Base-by-base conservation (phyloP, 345 rosid genomes). In the Moringa oleifera region DNA sequence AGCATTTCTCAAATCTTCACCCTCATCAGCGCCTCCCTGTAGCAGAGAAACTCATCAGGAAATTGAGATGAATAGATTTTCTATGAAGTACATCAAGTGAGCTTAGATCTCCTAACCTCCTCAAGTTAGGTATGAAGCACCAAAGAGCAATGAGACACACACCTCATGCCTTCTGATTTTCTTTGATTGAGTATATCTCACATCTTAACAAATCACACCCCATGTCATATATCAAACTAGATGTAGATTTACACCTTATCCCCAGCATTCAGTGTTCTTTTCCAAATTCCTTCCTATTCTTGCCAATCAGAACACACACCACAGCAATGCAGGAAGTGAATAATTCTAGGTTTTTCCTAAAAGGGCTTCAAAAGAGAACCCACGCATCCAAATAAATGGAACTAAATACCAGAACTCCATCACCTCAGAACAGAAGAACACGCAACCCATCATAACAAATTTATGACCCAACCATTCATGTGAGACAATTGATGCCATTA, bases 11-110 rank as follows among this genome's bases (percentile, higher is more conserved):
- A 84, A 66, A 71, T 88, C 92, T 74, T 85, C 92, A 19, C 71
- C 78, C 57, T 83, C 87, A 71, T 82, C 89, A 63, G 88, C 88
- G 20, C 96, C 92, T 20, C 96, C 92, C 90, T 88, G 53, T 49
- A 37, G 23, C 53, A 28, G 15, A 49, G 20, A 65, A 63, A 45
- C 20, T 49, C 8, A 4, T 23, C 13, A 63, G 36, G 33, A 28
- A 41, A 41, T 41, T 15, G 47, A 41, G 17, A 41, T 1, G 12
- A 2, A 41, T 9, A 41, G 47, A 7, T 41, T 1, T 41, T 41
- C 11, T 41, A 41, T 9, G 47, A 41, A 41, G 1, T 41, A 41
- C 12, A 15, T 11, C 12, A 41, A 41, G 17, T 7, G 47, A 41
- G 13, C 9, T 41, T 16, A 33, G 12, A 28, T 28, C 33, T 8